phyloP scores from a whole-genome alignment of 2,329 filamentous ascomycete species.

The Lizonia empirigonia region DNA sequence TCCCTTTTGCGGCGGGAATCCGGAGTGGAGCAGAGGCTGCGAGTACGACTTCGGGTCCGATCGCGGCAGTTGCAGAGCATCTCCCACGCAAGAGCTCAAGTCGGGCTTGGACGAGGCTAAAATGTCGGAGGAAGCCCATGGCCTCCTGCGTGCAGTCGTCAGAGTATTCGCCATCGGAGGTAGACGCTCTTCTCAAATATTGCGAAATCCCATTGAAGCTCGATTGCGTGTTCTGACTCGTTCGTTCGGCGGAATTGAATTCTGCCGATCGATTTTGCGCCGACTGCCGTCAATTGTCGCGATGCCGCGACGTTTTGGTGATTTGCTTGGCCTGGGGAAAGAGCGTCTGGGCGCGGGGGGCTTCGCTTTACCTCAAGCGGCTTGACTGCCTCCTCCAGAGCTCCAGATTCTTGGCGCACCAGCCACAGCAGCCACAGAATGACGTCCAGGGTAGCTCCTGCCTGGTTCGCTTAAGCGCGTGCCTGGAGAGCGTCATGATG shows the following conservation, averaged over 20 bases:
- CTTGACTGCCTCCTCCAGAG: slow-evolving; percentile 3
- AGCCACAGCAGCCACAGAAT: slow-evolving; percentile 6
- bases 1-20: slow-evolving; percentile 2
- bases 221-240: not conserved
- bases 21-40: slow-evolving; percentile 9
- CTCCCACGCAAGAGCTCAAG: not conserved
- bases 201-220: not conserved
- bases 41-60: slow-evolving; percentile 6
- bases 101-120: slow-evolving; percentile 11
- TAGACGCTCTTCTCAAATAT: not conserved
- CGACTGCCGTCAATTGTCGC: slow-evolving; percentile 16
- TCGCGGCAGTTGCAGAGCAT: slow-evolving; percentile 11
- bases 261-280: slow-evolving; percentile 5
- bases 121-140: slow-evolving; percentile 8
- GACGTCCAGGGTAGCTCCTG: slow-evolving; percentile 11
- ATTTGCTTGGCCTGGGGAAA: slow-evolving; percentile 20
- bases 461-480: slow-evolving; percentile 6
- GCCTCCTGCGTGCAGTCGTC: not conserved
- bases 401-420: slow-evolving; percentile 9
- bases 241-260: too few species aligned
- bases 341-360: slow-evolving; percentile 17
- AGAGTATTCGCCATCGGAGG: not conserved
- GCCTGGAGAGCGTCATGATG: slow-evolving; percentile 9
- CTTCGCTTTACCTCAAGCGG: slow-evolving; percentile 13
- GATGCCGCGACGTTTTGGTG: slow-evolving; percentile 9